Percentiles rank a stretch among this genome's conserved stretches.
Conservation (phyloP, 129 eudicot species). For the Flaveria robusta region DNA sequence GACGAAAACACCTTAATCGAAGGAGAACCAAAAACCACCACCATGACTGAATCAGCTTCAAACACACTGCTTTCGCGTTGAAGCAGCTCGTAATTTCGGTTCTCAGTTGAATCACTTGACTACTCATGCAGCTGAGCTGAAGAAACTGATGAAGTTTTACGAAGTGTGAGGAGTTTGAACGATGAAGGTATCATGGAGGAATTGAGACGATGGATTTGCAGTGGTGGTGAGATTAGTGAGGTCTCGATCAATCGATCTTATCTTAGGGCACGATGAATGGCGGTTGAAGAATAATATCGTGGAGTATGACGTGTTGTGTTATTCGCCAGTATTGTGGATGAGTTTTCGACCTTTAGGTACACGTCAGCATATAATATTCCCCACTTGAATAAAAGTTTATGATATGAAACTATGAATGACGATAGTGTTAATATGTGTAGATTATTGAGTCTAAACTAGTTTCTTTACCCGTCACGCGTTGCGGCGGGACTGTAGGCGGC, state of each 20-base stretch:
- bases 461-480: too few relatives aligned
- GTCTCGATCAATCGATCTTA: conserved; percentile 4
- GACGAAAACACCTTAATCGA: conserved; percentile 36
- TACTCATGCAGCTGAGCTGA: conserved; percentile 56
- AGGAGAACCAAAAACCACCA: conserved; percentile 46
- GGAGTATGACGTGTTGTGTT: conserved; percentile 12
- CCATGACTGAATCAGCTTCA: conserved; percentile 44
- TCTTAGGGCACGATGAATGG: conserved; percentile 21
- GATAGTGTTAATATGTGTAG: too few relatives aligned
- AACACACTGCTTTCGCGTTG: conserved; percentile 38
- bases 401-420: too few relatives aligned
- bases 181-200: conserved; percentile 29
- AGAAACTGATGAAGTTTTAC: too few relatives aligned
- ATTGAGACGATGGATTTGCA: background rate
- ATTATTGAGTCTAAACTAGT: too few relatives aligned
- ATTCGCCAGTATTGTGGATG: conserved; percentile 20
- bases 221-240: background rate
- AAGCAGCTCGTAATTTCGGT: conserved; percentile 34
- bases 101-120: conserved; percentile 33
- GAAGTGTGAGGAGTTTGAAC: background rate
- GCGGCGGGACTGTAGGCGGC: too few relatives aligned
- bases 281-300: conserved; percentile 15
- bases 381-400: background rate
- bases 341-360: background rate
- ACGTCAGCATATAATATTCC: background rate